Base-by-base conservation (phyloP, 805 yeast genomes). In the Starmerella tilneyi region DNA sequence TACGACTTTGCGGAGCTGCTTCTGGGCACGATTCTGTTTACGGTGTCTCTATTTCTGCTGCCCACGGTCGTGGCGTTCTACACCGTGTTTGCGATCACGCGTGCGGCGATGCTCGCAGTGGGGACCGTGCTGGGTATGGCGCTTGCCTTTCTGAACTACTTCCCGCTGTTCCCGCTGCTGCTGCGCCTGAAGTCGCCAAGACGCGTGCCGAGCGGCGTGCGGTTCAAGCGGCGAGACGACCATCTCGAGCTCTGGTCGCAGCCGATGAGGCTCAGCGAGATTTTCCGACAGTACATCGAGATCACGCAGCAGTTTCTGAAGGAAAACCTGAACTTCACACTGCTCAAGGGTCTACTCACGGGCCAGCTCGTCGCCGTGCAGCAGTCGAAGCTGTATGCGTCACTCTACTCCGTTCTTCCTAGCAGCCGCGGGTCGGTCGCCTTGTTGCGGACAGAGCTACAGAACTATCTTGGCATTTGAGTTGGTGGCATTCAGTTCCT, bases 1-100 rank as follows among this genome's bases (percentile, higher is more conserved):
- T 89, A 83, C 60, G 89, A 83, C 48, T 66, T 89, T 20, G 96
- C 88, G 59, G 94, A 88, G 57, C 68, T 89, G 45, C 66, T 94
- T 40, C 65, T 89, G 59, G 98, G 98, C 0, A 92, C 96, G 2
- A 70, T 92, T 46, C 63, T 89, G 15, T 92, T 92, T 63, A 84
- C 89, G 40, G 76, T 88, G 13, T 65, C 84, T 43, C 64, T 81
- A 0, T 83, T 86, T 54, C 66, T 94, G 27, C 62, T 86, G 41
- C 98, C 98, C 0, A 92, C 99, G 0, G 81, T 85, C 2, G 60
- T 79, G 53, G 92, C 92, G 12, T 92, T 88, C 59, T 92, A 92
- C 58, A 54, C 78, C 15, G 74, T 79, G 19, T 89, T 86, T 62
- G 81, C 84, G 5, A 49, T 71, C 0, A 66, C 79, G 4, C 68